phyloP scores from a whole-genome alignment of 2,329 filamentous ascomycete species.

The Stagonosporopsis rhizophila region DNA sequence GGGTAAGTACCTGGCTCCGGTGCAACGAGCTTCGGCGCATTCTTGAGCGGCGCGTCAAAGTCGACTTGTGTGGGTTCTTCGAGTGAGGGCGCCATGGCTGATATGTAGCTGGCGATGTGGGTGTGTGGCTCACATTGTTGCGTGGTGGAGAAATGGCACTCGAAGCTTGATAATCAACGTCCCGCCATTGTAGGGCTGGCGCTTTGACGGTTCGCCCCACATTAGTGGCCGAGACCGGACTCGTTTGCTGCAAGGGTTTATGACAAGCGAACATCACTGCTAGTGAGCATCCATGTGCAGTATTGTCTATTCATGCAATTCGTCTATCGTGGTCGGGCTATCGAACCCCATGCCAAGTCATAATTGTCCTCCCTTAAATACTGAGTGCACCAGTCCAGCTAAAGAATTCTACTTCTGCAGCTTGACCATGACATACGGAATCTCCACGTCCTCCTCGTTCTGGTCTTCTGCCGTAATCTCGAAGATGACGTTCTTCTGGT shows the following conservation, averaged over 20 bases:
- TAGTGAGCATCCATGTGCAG: not conserved
- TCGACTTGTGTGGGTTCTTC: slow-evolving; percentile 74
- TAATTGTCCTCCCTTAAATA: not conserved
- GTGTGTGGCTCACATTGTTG: slow-evolving; percentile 29
- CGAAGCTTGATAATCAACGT: slow-evolving; percentile 44
- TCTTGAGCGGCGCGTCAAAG: slow-evolving; percentile 76
- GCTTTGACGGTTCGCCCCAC: slow-evolving; percentile 30
- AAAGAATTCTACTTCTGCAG: slow-evolving; percentile 47
- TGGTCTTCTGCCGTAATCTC: slow-evolving; percentile 90
- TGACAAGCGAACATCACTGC: not conserved
- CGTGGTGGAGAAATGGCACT: slow-evolving; percentile 27
- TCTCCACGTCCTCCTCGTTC: slow-evolving; percentile 91
- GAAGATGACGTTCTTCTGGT: slow-evolving; percentile 95
- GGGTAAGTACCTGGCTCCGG: slow-evolving; percentile 74
- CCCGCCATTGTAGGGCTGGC: slow-evolving; percentile 32
- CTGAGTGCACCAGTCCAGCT: not conserved
- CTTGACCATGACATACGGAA: slow-evolving; percentile 94
- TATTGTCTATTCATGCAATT: slow-evolving; percentile 15
- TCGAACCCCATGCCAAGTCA: not conserved
- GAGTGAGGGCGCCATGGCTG: slow-evolving; percentile 78
- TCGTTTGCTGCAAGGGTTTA: not conserved
- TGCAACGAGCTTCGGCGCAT: slow-evolving; percentile 84
- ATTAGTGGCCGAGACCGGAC: slow-evolving; percentile 12
- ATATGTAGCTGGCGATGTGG: slow-evolving; percentile 13
- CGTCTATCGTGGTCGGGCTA: slow-evolving; percentile 9